Evolutionary conservation across 148 eudicot genomes (phyloP), one percentile per base, ranked within the genome.

Genomic region (Persicaria tinctoria): DNA sequence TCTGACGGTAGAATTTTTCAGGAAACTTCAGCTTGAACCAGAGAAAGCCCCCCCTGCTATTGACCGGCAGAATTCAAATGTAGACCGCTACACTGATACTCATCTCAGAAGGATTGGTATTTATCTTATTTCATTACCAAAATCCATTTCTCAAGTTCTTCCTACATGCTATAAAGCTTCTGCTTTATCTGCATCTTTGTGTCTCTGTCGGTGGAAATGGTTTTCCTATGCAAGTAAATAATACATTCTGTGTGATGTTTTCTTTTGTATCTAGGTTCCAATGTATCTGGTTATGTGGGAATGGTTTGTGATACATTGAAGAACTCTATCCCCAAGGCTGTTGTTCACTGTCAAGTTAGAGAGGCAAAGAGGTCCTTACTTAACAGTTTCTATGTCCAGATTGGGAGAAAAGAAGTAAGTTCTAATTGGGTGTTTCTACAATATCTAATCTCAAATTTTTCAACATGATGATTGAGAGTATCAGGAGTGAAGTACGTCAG

Each of bases 271-370:
- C 73, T 86, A 95, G 99, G 97, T 46, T 85, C 96, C 70, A 95
- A 95, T 80, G 99, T 95, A 78, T 56, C 97, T 74, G 89, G 89
- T 55, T 95, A 95, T 76, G 87, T 95, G 41, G 84, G 85, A 76
- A 89, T 95, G 99, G 97, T 95, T 45, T 87, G 87, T 75, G 99
- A 95, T 56, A 87, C 97, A 12, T 72, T 95, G 88, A 92, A 75
- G 83, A 87, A 82, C 81, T 82, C 91, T 46, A 86, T 95, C 75
- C 99, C 99, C 20, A 95, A 95, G 85, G 99, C 99, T 54, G 97
- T 92, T 78, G 99, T 95, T 77, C 85, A 85, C 78, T 95, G 97
- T 79, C 99, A 95, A 89, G 99, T 95, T 63, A 82, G 87, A 78
- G 91, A 92, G 81, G 97, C 99, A 70, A 95, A 90, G 85, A 81